These are phyloP conservation scores for Xylaria sp. DNA, from an alignment of 2,329 filamentous ascomycete species.

Conservation along the genomic window DNA sequence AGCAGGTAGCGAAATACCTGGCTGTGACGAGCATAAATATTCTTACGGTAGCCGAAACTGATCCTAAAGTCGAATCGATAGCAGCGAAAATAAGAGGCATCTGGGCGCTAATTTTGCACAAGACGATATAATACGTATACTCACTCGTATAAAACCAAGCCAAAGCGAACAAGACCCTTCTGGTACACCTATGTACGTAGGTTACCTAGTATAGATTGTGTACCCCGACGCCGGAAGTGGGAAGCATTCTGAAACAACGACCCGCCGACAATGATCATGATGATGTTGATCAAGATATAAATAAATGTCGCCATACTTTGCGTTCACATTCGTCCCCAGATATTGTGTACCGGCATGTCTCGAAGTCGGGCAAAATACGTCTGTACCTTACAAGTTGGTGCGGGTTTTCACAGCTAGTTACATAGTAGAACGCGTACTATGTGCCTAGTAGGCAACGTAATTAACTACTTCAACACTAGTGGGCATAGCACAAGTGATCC, in stretches of 20 bases:
- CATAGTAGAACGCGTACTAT: no score
- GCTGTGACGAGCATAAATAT: background rate
- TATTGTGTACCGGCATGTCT: background rate
- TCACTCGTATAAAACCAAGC: background rate
- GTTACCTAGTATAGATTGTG: background rate
- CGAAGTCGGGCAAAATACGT: background rate
- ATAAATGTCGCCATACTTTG: slow-evolving; percentile 11
- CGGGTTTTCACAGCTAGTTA: background rate
- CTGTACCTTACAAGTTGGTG: background rate
- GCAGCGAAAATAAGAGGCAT: background rate
- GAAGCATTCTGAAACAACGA: slow-evolving; percentile 31
- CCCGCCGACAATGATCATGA: slow-evolving; percentile 21
- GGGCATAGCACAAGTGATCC: background rate
- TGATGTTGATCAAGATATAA: slow-evolving; percentile 29
- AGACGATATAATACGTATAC: background rate
- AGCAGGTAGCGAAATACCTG: no score
- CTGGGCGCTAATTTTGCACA: background rate
- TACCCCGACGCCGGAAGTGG: slow-evolving; percentile 12
- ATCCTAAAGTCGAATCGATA: background rate
- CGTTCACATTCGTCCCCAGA: background rate
- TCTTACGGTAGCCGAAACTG: background rate
- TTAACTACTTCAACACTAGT: no score
- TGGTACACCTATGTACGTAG: background rate
- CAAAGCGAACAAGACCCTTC: background rate
- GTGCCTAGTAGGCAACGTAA: no score